These are phyloP conservation scores for Fusarium robinianum DNA, from an alignment of 2,329 filamentous ascomycete genomes.

Conservation along the genomic window DNA sequence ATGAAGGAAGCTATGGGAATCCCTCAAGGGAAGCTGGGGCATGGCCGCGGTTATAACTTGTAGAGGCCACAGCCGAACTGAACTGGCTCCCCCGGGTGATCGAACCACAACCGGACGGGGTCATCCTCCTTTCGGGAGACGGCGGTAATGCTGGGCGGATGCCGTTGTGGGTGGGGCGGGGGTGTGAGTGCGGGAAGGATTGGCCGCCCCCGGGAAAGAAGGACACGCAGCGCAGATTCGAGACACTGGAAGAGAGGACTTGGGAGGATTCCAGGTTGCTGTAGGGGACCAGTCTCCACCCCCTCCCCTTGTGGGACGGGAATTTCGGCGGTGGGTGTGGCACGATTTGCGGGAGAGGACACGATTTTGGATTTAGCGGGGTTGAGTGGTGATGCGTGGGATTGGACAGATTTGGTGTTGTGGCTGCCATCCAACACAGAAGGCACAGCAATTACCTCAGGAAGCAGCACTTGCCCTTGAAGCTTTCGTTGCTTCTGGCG, in stretches of 20 bases:
- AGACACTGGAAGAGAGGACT: no score
- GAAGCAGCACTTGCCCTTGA: no score
- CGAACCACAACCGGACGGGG: constrained; percentile 27
- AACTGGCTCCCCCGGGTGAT: constrained; percentile 20
- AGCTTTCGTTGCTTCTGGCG: no score
- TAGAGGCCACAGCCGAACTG: constrained; percentile 11
- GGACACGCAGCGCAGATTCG: no score
- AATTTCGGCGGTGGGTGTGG: constrained; percentile 18
- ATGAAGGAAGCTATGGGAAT: no score
- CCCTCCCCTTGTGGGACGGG: constrained; percentile 1
- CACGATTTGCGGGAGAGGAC: constrained; percentile 26
- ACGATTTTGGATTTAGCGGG: constrained; percentile 27
- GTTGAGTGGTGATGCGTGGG: constrained; percentile 18
- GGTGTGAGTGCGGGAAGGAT: constrained; percentile 24
- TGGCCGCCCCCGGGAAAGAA: no score
- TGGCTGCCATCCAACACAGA: no score
- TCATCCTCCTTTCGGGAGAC: no score
- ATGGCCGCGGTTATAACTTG: no score
- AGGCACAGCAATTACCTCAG: no score
- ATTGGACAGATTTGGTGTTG: constrained; percentile 14
- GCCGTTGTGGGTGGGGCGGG: constrained; percentile 23
- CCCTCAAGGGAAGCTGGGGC: no score
- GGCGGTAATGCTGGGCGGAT: constrained; percentile 23
- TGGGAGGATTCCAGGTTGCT: no score
- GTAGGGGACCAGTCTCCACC: constrained; percentile 3